Base-by-base conservation (phyloP, 164 flowering plant species). In the Annona squamosa region DNA sequence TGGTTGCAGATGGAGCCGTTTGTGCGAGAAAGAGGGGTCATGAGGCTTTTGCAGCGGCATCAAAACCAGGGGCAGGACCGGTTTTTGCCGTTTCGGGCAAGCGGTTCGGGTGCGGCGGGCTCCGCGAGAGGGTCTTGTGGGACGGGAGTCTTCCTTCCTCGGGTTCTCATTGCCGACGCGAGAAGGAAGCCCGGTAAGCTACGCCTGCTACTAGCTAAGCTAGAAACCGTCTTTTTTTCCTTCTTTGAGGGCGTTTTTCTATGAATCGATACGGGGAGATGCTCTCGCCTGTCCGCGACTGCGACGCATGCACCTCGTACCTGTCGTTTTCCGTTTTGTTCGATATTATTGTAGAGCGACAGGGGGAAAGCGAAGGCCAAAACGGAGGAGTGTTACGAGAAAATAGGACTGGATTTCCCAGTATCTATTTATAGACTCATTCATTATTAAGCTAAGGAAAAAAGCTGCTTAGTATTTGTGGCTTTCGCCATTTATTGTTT, bases 141-240 rank as follows among this genome's bases (percentile, higher is more conserved):
- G 1, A 85, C 88, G 0, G 86, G 88, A 3, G 86, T 85, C 41
- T 85, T 85, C 70, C 77, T 83, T 43, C 88, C 88, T 1, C 78
- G 84, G 47, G 71, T 73, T 73, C 47, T 48, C 2, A 46, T 56
- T 41, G 4, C 71, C 17, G 69, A 57, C 48, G 42, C 1, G 45
- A 71, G 48, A 64, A 81, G 48, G 73, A 78, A 74, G 59, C 75
- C 78, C 19, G 67, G 84, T 79, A 73, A 70, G 77, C 68, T 46
- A 13, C 37, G 37, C 37, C 37, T 26, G 37, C 37, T 26, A 26
- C 37, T 26, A 26, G 37, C 37, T 26, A 26, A 26, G 37, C 7
- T 6, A 12, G 9, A 9, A 1, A 12, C 45, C 7, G 4, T 4
- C 4, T 4, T 26, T 0, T 26, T 69, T 37, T 48, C 41, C 4